phyloP scores from a whole-genome alignment of 768 basidiomycete genomes.

The Gymnopilus dilepis region DNA sequence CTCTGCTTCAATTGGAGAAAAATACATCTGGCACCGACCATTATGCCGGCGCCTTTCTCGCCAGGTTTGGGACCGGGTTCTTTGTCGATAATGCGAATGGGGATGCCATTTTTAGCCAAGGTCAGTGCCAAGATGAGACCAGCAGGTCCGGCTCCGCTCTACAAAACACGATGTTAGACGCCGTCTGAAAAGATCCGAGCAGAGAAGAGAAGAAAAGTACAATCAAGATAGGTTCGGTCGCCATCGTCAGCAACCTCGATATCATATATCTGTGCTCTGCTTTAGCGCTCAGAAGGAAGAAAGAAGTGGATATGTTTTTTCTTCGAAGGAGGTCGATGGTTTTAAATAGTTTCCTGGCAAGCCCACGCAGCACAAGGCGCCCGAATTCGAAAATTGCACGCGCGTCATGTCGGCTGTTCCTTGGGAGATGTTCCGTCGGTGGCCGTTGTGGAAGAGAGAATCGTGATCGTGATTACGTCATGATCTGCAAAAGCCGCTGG shows the following conservation, averaged over 20 bases:
- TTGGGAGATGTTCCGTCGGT: too few species aligned
- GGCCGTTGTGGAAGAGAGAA: too few species aligned
- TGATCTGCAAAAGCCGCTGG: too few species aligned
- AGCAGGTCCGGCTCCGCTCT: conserved; percentile 51
- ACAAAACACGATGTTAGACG: background rate
- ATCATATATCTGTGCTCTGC: background rate
- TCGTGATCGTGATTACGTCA: too few species aligned
- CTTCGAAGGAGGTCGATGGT: background rate
- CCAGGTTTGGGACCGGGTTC: background rate
- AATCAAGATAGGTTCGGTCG: background rate
- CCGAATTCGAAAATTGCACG: too few species aligned
- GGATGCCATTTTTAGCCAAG: conserved; percentile 46
- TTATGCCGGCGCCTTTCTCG: background rate
- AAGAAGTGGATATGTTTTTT: too few species aligned
- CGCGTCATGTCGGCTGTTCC: too few species aligned
- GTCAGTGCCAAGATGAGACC: conserved; percentile 45
- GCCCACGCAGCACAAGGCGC: too few species aligned
- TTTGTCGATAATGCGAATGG: conserved; percentile 56
- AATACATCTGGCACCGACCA: background rate
- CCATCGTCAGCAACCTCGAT: background rate
- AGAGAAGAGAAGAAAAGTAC: background rate
- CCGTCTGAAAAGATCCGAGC: background rate
- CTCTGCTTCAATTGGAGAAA: background rate
- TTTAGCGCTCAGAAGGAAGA: background rate
- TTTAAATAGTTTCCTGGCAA: too few species aligned